A percentile compares a stretch with the other conserved stretches of the same genome.
Conservation (phyloP, 2,329 filamentous ascomycete genomes). For the Calycina herbarum region DNA sequence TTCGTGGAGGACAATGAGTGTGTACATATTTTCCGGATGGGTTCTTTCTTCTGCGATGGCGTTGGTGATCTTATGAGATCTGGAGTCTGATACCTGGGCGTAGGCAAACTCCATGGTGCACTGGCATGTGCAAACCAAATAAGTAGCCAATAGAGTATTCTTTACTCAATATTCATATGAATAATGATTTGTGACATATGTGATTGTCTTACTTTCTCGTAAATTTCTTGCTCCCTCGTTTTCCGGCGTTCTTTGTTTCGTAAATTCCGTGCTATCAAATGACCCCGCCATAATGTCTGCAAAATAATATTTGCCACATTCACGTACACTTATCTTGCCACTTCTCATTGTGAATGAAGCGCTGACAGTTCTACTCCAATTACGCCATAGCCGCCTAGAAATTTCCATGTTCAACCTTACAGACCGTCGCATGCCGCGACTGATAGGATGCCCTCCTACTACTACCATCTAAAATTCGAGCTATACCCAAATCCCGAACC, state of each 20-base stretch:
- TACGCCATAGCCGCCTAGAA: constrained; percentile 2
- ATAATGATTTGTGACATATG: not conserved
- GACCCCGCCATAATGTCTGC: not conserved
- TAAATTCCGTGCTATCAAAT: not conserved
- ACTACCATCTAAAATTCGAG: constrained; percentile 67
- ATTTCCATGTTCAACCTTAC: not conserved
- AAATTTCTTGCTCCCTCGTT: not conserved
- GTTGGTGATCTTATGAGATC: constrained; percentile 21
- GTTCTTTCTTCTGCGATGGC: constrained; percentile 25
- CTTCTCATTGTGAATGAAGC: not conserved
- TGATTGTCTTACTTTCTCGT: not conserved
- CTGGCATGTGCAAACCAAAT: constrained; percentile 19
- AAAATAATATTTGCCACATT: not conserved
- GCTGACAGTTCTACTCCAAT: not conserved
- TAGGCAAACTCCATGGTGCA: constrained; percentile 14
- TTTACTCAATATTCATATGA: not conserved
- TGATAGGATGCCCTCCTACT: constrained; percentile 45
- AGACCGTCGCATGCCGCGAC: constrained; percentile 3
- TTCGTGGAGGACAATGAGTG: constrained; percentile 62
- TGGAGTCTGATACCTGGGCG: constrained; percentile 21
- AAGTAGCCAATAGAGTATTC: constrained; percentile 19
- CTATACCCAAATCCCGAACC: constrained; percentile 47
- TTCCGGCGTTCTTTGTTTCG: too few species aligned
- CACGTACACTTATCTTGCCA: not conserved
- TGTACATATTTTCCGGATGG: constrained; percentile 12